Percentiles rank a stretch among this genome's conserved stretches.
These are phyloP conservation scores for Leccinum disarticulatum DNA, from an alignment of 768 basidiomycete genomes.

Conservation along the genomic window DNA sequence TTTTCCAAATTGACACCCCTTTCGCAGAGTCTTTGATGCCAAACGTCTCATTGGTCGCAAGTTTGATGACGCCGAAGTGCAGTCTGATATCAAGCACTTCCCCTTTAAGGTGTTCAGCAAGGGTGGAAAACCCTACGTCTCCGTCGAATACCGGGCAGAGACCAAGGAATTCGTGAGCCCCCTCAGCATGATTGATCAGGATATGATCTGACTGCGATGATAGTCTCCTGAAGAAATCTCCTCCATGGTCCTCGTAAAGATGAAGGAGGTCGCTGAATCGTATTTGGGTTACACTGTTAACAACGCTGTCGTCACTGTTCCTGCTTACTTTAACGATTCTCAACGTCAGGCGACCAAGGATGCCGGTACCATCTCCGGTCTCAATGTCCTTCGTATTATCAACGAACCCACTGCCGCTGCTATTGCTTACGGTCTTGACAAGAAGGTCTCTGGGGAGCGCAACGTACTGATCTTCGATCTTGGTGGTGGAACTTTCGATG, in stretches of 20 bases:
- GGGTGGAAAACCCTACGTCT: constrained; percentile 84
- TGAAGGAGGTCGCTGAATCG: constrained; percentile 98
- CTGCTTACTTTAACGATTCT: constrained; percentile 99
- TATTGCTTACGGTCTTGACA: constrained; percentile 98
- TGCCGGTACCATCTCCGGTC: constrained; percentile 89
- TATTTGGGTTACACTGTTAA: constrained; percentile 82
- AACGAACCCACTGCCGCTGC: constrained; percentile 99
- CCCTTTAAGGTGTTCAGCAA: constrained; percentile 90
- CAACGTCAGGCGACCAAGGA: constrained; percentile 99
- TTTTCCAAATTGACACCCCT: constrained; percentile 4
- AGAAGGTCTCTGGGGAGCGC: constrained; percentile 85
- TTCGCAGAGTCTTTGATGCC: constrained; percentile 86
- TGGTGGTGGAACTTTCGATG: constrained; percentile 98
- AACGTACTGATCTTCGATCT: constrained; percentile 99
- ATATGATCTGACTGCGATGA: constrained; percentile 21
- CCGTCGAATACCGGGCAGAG: constrained; percentile 92
- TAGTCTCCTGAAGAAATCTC: constrained; percentile 96
- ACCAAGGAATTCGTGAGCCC: constrained; percentile 83
- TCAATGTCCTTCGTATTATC: constrained; percentile 97
- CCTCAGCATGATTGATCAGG: not conserved
- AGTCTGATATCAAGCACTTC: constrained; percentile 87
- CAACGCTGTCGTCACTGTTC: constrained; percentile 95
- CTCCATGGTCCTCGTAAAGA: constrained; percentile 95
- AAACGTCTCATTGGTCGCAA: constrained; percentile 98
- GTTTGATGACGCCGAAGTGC: constrained; percentile 82